phyloP scores from a whole-genome alignment of 768 basidiomycete species.

The Rhodotorula toruloides region DNA sequence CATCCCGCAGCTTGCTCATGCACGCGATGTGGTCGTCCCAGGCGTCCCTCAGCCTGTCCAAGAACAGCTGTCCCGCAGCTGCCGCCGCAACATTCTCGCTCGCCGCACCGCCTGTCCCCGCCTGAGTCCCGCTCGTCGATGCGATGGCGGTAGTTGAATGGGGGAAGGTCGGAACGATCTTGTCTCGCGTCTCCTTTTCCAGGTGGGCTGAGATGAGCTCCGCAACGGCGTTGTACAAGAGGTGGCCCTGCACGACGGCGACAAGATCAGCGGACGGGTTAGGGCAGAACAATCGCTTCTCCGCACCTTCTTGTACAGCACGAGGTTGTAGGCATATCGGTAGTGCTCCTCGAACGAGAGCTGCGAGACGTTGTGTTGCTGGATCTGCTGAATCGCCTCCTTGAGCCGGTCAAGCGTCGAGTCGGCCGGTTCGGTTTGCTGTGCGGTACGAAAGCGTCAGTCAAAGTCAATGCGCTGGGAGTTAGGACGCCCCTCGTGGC shows the following conservation, averaged over 20 bases:
- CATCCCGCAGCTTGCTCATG: slow-evolving; percentile 79
- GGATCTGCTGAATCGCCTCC: slow-evolving; percentile 85
- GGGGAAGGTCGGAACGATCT: slow-evolving; percentile 79
- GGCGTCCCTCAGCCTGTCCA: slow-evolving; percentile 73
- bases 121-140: slow-evolving; percentile 4
- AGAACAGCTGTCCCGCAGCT: slow-evolving; percentile 74
- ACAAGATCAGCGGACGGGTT: not conserved
- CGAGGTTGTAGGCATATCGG: slow-evolving; percentile 89
- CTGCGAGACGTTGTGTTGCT: slow-evolving; percentile 82
- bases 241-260: slow-evolving; percentile 57
- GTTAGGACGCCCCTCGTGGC: not conserved
- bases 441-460: not conserved
- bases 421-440: slow-evolving; percentile 54
- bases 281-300: not conserved
- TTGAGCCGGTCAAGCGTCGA: slow-evolving; percentile 77
- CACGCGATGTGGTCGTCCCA: slow-evolving; percentile 92
- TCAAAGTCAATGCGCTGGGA: not conserved
- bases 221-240: slow-evolving; percentile 78
- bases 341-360: slow-evolving; percentile 91
- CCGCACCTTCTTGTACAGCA: slow-evolving; percentile 59
- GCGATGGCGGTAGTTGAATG: slow-evolving; percentile 49
- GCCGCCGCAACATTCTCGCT: slow-evolving; percentile 37
- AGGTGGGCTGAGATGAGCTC: slow-evolving; percentile 76
- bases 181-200: slow-evolving; percentile 65
- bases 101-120: slow-evolving; percentile 1